phyloP scores from a whole-genome alignment of 768 basidiomycete species.

The Suillus americanus region DNA sequence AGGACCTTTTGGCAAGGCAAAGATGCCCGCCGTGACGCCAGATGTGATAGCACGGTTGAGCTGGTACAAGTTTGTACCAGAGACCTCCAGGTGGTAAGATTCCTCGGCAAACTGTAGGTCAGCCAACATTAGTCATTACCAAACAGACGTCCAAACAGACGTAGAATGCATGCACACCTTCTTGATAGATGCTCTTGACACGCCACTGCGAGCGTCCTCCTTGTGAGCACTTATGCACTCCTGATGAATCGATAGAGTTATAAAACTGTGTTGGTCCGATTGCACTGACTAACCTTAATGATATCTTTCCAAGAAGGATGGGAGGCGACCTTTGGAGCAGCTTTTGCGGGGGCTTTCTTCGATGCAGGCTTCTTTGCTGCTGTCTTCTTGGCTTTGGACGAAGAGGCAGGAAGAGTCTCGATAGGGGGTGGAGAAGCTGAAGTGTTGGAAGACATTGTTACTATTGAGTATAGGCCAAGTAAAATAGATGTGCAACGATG shows the following conservation, averaged over 20 bases:
- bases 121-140: not conserved
- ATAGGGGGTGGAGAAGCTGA: conserved; percentile 14
- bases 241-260: conserved; percentile 36
- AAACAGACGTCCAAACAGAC: conserved; percentile 9
- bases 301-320: conserved; percentile 60
- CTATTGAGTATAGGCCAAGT: not conserved
- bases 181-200: conserved; percentile 76
- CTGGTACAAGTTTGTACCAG: conserved; percentile 41
- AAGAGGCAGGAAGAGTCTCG: conserved; percentile 6
- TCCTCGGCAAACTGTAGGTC: conserved; percentile 46
- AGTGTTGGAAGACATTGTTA: conserved; percentile 13
- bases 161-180: conserved; percentile 50
- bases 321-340: conserved; percentile 23
- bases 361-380: conserved; percentile 24
- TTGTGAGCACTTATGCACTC: conserved; percentile 66
- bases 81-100: conserved; percentile 48
- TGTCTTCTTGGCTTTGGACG: conserved; percentile 31
- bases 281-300: conserved; percentile 39
- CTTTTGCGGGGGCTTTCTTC: conserved; percentile 9
- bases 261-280: not conserved
- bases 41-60: conserved; percentile 51
- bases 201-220: conserved; percentile 66
- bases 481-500: not conserved
- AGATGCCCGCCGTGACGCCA: conserved; percentile 49
- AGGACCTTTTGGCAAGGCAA: conserved; percentile 57